Evolutionary conservation across 2,329 filamentous ascomycete species (phyloP), one percentile per base, ranked within the genome.

Genomic region (Xylaria sp.): DNA sequence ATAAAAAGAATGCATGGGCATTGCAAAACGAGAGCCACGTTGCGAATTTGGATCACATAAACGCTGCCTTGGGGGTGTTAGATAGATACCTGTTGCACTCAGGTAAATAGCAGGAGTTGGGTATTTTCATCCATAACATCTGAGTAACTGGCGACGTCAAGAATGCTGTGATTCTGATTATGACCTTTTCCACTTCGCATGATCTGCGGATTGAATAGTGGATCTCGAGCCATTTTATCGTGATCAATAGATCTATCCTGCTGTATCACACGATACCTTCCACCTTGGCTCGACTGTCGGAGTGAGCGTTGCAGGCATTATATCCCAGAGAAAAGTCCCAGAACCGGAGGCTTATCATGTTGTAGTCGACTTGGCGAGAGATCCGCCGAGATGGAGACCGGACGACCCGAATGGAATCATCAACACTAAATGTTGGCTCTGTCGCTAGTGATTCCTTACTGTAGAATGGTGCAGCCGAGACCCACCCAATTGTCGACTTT

Each of bases 341-440:
- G 34, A 7, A 39, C 13, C 52, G 52, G 52, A 36, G 52, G n/a
- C 30, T 55, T 55, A 55, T 36, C 52, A 58, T 60, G 43, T 39
- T 32, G 39, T 36, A 25, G 39, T 43, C 23, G 41, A 64, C 45
- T 63, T 64, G 60, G 65, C 55, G 48, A 23, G 53, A 13, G 56
- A 65, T 60, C 23, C 48, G 50, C 56, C 56, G 56, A 30, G 32
- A 60, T 56, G 56, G 55, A 45, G 5, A 60, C 46, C 36, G 39
- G 36, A 39, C 36, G 23, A 48, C 23, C 28, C 39, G 53, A 63
- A 20, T n/a, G 28, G 53, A 63, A 20, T n/a, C 32, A 56, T 10
- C 9, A 45, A 53, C 20, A 23, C 32, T 46, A 28, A 46, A 41
- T 30, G 5, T 39, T 62, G 32, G 55, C 48, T 23, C 15, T 18